Evolutionary conservation across 371 early-diverging fungal species (phyloP).

Genomic region (Syncephalastrum sp.): DNA sequence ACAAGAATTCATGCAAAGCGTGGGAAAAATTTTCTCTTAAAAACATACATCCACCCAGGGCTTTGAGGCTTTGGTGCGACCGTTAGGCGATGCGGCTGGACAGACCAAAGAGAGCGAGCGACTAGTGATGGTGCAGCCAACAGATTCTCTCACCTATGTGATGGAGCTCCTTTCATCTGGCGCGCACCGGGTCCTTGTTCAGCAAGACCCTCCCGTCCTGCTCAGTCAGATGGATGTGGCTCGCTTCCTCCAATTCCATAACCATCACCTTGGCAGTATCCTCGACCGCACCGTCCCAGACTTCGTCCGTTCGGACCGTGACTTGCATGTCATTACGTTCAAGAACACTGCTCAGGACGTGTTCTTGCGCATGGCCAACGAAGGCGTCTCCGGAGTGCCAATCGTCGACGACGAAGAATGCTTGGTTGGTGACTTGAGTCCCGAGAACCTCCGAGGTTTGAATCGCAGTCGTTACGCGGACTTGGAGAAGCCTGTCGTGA

Average conservation of each 20-base stretch:
- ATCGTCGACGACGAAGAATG: slow-evolving; percentile 52
- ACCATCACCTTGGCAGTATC: slow-evolving; percentile 56
- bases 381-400: slow-evolving; percentile 49
- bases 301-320: slow-evolving; percentile 20
- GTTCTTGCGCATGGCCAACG: slow-evolving; percentile 45
- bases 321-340: slow-evolving; percentile 28
- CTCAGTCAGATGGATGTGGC: slow-evolving; percentile 64
- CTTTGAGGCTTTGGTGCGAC: slow-evolving; percentile 20
- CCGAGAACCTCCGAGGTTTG: slow-evolving; percentile 62
- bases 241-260: slow-evolving; percentile 52
- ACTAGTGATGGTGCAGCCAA: slow-evolving; percentile 37
- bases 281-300: slow-evolving; percentile 44
- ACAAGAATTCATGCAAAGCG: slow-evolving; percentile 16
- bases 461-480: slow-evolving; percentile 49
- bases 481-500: slow-evolving; percentile 42
- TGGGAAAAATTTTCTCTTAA: slow-evolving; percentile 20
- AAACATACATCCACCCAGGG: neutral
- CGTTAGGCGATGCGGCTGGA: slow-evolving; percentile 39
- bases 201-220: slow-evolving; percentile 39
- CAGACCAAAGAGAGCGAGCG: slow-evolving; percentile 35
- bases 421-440: slow-evolving; percentile 58
- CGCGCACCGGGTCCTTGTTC: slow-evolving; percentile 54
- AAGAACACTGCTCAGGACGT: slow-evolving; percentile 53
- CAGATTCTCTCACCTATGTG: slow-evolving; percentile 34
- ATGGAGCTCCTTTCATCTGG: slow-evolving; percentile 47